These are phyloP conservation scores for Ophiobolus disseminans DNA, from an alignment of 2,329 filamentous ascomycete species.

Conservation along the genomic window DNA sequence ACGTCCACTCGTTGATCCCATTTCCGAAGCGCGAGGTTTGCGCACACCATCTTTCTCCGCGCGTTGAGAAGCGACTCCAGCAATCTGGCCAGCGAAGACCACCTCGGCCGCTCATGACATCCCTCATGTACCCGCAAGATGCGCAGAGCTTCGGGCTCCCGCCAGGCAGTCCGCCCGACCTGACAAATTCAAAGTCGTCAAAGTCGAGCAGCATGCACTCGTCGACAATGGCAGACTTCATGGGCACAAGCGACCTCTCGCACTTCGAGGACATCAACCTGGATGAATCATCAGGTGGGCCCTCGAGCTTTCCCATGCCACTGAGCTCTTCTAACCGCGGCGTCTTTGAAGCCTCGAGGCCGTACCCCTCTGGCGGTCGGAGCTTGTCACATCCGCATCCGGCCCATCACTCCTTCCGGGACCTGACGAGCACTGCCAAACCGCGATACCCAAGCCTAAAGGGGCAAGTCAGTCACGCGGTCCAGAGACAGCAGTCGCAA, in stretches of 20 bases:
- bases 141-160: constrained; percentile 49
- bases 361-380: constrained; percentile 20
- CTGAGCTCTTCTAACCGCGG: constrained; percentile 36
- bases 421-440: constrained; percentile 47
- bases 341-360: constrained; percentile 39
- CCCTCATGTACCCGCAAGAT: constrained; percentile 39
- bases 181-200: constrained; percentile 85
- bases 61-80: constrained; percentile 29
- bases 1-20: constrained; percentile 43
- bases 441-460: constrained; percentile 51
- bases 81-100: constrained; percentile 22
- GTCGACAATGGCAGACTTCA: constrained; percentile 71
- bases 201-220: constrained; percentile 90
- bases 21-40: constrained; percentile 35
- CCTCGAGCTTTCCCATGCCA: constrained; percentile 55
- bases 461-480: constrained; percentile 46
- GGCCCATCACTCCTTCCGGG: constrained; percentile 42
- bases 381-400: constrained; percentile 27
- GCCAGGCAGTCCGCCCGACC: constrained; percentile 76
- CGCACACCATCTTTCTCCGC: constrained; percentile 29
- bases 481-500: constrained; percentile 38
- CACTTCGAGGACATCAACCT: constrained; percentile 95
- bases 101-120: constrained; percentile 48
- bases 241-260: constrained; percentile 69
- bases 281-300: constrained; percentile 62